These are phyloP conservation scores for Nicotiana undulata DNA, from an alignment of 257 asterid species.

Conservation along the genomic window DNA sequence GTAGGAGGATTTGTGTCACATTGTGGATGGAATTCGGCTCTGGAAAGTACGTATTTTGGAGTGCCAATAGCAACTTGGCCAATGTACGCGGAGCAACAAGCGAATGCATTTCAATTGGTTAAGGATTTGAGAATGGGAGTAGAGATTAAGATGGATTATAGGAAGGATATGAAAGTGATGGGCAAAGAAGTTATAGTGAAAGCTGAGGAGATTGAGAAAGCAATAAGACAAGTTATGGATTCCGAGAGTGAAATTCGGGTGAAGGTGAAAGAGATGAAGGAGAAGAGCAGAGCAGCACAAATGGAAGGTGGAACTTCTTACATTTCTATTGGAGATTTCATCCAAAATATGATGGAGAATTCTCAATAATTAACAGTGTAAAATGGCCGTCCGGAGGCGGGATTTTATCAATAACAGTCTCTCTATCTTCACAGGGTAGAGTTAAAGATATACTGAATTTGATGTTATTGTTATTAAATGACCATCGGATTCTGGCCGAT, in stretches of 20 bases:
- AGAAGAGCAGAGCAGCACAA: not conserved
- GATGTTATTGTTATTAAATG: too few species aligned
- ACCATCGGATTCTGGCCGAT: not conserved
- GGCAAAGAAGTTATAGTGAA: constrained; percentile 23
- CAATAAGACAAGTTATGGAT: constrained; percentile 31
- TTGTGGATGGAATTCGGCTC: not conserved
- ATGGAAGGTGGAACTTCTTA: constrained; percentile 7
- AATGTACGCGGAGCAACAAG: not conserved
- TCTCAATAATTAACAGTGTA: not conserved
- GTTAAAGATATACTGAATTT: too few species aligned
- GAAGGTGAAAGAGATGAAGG: constrained; percentile 1
- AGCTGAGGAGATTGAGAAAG: constrained; percentile 28
- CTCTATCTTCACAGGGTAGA: too few species aligned
- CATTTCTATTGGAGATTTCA: not conserved
- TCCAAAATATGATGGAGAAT: not conserved
- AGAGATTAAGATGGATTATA: not conserved
- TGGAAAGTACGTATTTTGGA: not conserved
- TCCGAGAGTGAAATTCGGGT: not conserved
- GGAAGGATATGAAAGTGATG: not conserved
- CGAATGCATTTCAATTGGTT: not conserved
- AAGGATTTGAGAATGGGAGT: not conserved
- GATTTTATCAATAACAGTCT: too few species aligned
- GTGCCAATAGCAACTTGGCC: not conserved
- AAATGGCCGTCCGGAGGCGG: too few species aligned
- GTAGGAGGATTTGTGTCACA: not conserved